Conservation (phyloP, 2,329 filamentous ascomycete genomes). For the Penicillium sp. region DNA sequence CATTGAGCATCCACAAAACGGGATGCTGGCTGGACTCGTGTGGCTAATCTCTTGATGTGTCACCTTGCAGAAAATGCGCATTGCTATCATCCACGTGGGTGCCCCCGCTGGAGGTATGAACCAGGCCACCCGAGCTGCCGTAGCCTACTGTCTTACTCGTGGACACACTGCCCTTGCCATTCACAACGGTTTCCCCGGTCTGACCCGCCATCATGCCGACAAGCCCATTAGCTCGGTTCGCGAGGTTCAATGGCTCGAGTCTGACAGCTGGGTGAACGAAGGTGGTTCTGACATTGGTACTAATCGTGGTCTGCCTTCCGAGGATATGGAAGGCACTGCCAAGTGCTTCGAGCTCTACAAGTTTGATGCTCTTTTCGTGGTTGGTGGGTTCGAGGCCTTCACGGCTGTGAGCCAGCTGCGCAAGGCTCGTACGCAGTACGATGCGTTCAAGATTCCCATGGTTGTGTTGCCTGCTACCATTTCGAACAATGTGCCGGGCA, state of each 20-base stretch:
- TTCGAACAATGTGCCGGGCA: slow-evolving; percentile 96
- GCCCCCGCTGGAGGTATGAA: slow-evolving; percentile 98
- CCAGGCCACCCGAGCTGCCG: slow-evolving; percentile 84
- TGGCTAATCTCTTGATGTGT: background rate
- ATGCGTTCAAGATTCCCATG: slow-evolving; percentile 88
- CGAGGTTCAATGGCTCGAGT: slow-evolving; percentile 84
- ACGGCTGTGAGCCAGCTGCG: slow-evolving; percentile 84
- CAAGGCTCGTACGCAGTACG: slow-evolving; percentile 69
- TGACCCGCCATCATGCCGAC: slow-evolving; percentile 84
- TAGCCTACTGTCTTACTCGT: slow-evolving; percentile 83
- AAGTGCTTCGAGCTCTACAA: slow-evolving; percentile 77
- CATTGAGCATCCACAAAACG: too few species aligned
- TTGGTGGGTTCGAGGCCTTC: slow-evolving; percentile 96
- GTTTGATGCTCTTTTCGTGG: slow-evolving; percentile 84
- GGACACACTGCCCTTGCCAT: slow-evolving; percentile 92
- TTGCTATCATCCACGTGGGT: slow-evolving; percentile 94
- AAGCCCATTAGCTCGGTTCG: slow-evolving; percentile 75
- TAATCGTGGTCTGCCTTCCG: slow-evolving; percentile 84
- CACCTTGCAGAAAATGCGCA: slow-evolving; percentile 66
- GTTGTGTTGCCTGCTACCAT: slow-evolving; percentile 90
- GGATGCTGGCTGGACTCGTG: too few species aligned
- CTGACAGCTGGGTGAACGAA: slow-evolving; percentile 91
- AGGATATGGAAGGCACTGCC: slow-evolving; percentile 78
- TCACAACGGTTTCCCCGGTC: slow-evolving; percentile 93
- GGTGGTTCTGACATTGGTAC: slow-evolving; percentile 97